Evolutionary conservation across 169 alveolate species (phyloP).

Genomic region (Blepharisma undulans): DNA sequence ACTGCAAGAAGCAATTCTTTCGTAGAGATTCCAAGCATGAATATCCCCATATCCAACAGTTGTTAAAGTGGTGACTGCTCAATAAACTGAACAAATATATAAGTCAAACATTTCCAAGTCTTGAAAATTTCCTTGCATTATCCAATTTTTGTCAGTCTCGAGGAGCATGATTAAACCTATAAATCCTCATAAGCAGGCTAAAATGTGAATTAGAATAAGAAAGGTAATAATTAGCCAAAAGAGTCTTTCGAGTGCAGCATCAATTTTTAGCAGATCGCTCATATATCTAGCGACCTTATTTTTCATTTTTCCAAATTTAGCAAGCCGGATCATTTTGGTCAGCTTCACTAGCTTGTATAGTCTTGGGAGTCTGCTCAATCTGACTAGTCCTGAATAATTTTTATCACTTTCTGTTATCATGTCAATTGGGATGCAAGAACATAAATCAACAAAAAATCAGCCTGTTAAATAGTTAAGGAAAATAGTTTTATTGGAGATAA

Average conservation of each 20-base stretch:
- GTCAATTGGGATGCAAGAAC: conserved; percentile 62
- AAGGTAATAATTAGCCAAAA: conserved; percentile 48
- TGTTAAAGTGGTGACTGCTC: conserved; percentile 33
- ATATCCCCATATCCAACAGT: conserved; percentile 44
- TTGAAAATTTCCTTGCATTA: background rate
- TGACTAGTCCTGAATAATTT: conserved; percentile 46
- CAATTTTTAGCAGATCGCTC: background rate
- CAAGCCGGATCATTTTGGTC: background rate
- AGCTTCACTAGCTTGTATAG: conserved; percentile 56
- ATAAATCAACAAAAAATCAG: conserved; percentile 72
- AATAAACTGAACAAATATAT: conserved; percentile 10
- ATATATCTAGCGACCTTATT: background rate
- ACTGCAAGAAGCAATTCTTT: background rate
- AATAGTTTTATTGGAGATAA: conserved; percentile 47
- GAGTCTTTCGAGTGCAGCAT: conserved; percentile 51
- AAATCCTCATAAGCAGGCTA: conserved; percentile 71
- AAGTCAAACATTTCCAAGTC: background rate
- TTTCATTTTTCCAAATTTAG: background rate
- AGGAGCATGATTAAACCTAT: background rate
- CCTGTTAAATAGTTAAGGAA: conserved; percentile 54
- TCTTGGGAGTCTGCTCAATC: conserved; percentile 54
- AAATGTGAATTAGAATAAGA: conserved; percentile 61
- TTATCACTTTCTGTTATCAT: conserved; percentile 34
- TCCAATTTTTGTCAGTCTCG: conserved; percentile 19
- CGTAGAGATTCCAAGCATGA: background rate